Percentiles rank a stretch among this genome's conserved stretches.
These are phyloP conservation scores for Naganishia sp. DNA, from an alignment of 1,284 basidiomycete species.

Conservation along the genomic window DNA sequence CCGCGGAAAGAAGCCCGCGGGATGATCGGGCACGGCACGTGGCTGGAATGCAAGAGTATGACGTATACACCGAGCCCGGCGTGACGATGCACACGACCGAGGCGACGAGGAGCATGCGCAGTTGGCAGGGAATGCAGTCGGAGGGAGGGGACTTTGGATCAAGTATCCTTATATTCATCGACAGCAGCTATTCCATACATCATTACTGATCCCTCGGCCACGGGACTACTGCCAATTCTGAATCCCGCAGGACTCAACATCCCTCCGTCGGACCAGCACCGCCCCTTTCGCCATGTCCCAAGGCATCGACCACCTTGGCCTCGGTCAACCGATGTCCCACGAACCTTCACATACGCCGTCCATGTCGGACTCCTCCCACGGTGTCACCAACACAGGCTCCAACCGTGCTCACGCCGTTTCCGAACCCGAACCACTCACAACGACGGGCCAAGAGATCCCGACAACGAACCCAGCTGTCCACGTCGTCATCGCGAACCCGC, in stretches of 20 bases:
- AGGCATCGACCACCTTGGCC: conserved; percentile 12
- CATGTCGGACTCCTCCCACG: no score
- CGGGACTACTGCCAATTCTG: no score
- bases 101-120: no score
- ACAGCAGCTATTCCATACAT: no score
- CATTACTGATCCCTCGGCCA: no score
- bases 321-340: conserved; percentile 13
- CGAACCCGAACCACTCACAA: background rate
- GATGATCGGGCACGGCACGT: background rate
- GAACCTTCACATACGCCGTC: background rate
- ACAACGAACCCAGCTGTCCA: conserved; percentile 16
- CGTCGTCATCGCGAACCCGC: conserved; percentile 17
- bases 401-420: background rate
- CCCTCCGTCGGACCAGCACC: conserved; percentile 3
- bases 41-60: background rate
- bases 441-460: conserved; percentile 3
- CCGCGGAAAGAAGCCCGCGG: background rate
- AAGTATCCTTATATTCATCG: no score
- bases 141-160: no score
- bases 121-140: no score
- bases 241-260: background rate
- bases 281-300: background rate
- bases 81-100: no score
- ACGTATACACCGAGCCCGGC: no score
- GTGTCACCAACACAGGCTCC: background rate